Evolutionary conservation across 2,329 filamentous ascomycete species (phyloP), one percentile per base, ranked within the genome.

Genomic region (Curvularia lunata): DNA sequence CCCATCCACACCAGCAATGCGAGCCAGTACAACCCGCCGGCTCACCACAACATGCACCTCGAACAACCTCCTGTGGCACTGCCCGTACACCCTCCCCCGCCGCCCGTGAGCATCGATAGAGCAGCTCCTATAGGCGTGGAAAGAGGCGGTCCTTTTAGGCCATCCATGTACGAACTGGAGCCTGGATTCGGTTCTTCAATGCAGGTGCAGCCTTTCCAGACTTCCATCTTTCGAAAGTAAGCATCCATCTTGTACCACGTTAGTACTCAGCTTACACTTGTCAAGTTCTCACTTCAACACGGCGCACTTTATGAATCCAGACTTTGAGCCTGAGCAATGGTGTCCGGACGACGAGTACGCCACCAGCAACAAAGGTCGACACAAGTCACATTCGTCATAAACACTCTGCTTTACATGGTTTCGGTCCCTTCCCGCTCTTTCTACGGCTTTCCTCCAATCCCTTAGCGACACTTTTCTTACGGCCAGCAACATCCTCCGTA

Each of bases 301-400:
- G 19, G 80, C 81, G 5, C 82, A 84, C 68, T 84, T 80, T 67
- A 68, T 79, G 58, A 84, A 83, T 61, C 78, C 80, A 19, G 80
- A 83, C 30, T 84, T 84, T 64, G 80, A 83, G 56, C 82, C 82
- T 5, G 81, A 83, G 62, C 79, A 83, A 58, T 83, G 82, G 81
- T 76, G 74, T 60, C 82, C 82, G 3, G 80, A 81, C 19, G 71
- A 76, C 52, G 81, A 82, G 49, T 82, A 81, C 58, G 70, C 76
- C 30, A 77, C 73, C 16, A 68, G 68, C 37, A 71, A 72, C 42
- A 75, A 75, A 59, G 70, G 71, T 30, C 73, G 75, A 51, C 72
- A 77, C 66, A 77, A 77, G 59, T 76, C 73, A 7, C 65, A 70
- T 38, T 75, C 71, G 10, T 71, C 72, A 52, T 75, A 68, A 66